Evolutionary conservation across 495 filamentous ascomycete genomes (phyloP).

Genomic region (Endocarpon pusillum): DNA sequence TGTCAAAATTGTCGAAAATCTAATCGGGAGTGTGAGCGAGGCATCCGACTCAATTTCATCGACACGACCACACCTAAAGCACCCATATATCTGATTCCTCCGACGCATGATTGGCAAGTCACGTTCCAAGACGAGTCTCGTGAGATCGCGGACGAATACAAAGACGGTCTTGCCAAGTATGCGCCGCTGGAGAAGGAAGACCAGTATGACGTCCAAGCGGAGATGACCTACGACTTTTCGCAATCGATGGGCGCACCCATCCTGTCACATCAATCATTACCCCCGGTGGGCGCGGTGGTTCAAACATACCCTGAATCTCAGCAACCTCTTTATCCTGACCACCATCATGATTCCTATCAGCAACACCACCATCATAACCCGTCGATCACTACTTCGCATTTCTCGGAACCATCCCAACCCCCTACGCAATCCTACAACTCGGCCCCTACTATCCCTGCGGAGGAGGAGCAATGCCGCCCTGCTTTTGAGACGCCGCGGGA

Average conservation of each 20-base stretch:
- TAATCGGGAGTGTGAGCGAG: conserved; percentile 67
- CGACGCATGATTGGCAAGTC: conserved; percentile 50
- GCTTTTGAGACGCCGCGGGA: conserved; percentile 60
- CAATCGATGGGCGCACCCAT: conserved; percentile 15
- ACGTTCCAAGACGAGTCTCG: conserved; percentile 79
- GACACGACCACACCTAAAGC: conserved; percentile 59
- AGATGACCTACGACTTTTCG: conserved; percentile 23
- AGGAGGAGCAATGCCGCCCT: conserved; percentile 13
- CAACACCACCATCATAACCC: neutral
- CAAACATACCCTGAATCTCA: conserved; percentile 15
- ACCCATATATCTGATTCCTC: conserved; percentile 44
- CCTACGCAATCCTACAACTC: neutral
- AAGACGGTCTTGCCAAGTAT: conserved; percentile 65
- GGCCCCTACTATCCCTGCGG: neutral
- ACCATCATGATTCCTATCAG: conserved; percentile 1
- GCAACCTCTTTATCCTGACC: neutral
- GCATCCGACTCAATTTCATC: conserved; percentile 83
- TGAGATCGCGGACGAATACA: conserved; percentile 81
- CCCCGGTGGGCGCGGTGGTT: conserved; percentile 18
- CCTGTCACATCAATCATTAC: conserved; percentile 23
- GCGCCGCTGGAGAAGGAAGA: conserved; percentile 29
- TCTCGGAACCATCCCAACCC: neutral
- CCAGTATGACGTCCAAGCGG: conserved; percentile 17
- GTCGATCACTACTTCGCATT: neutral
- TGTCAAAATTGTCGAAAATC: conserved; percentile 87